Percentiles rank a stretch among this genome's conserved stretches.
These are phyloP conservation scores for Mycogone perniciosa DNA, from an alignment of 2,329 filamentous ascomycete species.

Conservation along the genomic window DNA sequence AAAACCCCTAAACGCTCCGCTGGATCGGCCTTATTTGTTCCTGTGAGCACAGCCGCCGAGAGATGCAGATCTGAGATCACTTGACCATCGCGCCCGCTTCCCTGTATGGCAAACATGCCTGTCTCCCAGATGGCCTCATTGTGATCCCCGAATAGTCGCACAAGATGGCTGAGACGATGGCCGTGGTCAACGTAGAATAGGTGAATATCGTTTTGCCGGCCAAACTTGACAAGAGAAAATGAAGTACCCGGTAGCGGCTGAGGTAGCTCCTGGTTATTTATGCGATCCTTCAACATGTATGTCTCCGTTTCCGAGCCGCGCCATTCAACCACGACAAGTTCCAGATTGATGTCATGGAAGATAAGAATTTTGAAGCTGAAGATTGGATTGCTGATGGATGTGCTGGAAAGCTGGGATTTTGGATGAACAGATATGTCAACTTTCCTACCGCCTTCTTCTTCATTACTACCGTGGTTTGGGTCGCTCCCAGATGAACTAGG, in stretches of 20 bases:
- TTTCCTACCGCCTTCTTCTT: background rate
- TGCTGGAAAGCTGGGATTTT: background rate
- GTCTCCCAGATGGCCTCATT: background rate
- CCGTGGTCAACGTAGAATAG: conserved; percentile 4
- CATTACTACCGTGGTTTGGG: background rate
- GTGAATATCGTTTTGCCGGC: background rate
- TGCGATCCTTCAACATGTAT: background rate
- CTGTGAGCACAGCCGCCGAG: background rate
- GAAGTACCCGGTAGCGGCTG: background rate
- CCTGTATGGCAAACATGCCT: background rate
- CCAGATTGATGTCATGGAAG: background rate
- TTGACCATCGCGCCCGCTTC: background rate
- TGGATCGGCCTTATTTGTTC: background rate
- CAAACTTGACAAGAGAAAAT: background rate
- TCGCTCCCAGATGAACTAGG: background rate
- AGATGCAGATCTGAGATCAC: background rate
- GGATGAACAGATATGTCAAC: background rate
- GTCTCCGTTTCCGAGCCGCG: background rate
- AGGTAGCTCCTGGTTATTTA: background rate
- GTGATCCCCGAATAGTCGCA: background rate
- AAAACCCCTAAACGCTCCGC: background rate
- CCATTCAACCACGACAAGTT: conserved; percentile 2
- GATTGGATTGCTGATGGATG: background rate
- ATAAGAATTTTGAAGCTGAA: background rate
- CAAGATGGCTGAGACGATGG: background rate